Evolutionary conservation across 2,329 filamentous ascomycete genomes (phyloP).

Genomic region (Penicillium oxalicum): DNA sequence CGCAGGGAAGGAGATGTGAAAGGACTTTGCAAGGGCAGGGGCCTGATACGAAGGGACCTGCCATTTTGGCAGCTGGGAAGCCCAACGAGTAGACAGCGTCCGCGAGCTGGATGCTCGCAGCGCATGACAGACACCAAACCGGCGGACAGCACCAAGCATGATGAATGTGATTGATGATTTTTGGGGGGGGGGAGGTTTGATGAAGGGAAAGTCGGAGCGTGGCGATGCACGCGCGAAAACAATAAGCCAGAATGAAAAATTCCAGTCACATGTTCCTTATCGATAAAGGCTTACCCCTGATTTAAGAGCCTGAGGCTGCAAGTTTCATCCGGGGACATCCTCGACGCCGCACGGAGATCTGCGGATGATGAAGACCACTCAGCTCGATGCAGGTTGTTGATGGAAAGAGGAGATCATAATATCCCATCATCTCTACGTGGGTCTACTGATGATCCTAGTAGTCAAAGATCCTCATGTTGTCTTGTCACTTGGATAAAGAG

Average conservation of each 20-base stretch:
- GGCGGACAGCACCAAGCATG: slow-evolving; percentile 38
- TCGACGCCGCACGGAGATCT: too few relatives aligned
- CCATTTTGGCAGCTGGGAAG: slow-evolving; percentile 26
- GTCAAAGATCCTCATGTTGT: too few relatives aligned
- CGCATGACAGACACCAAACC: slow-evolving; percentile 33
- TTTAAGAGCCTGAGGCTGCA: not conserved
- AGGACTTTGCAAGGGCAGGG: slow-evolving; percentile 19
- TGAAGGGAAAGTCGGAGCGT: slow-evolving; percentile 1
- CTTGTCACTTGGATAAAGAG: too few relatives aligned
- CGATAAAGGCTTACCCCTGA: slow-evolving; percentile 10
- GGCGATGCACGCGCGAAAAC: slow-evolving; percentile 12
- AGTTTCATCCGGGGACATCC: too few relatives aligned
- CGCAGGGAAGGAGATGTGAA: slow-evolving; percentile 27
- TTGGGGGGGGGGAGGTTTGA: slow-evolving; percentile 2
- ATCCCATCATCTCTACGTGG: too few relatives aligned
- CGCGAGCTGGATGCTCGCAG: slow-evolving; percentile 31
- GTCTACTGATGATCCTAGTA: too few relatives aligned
- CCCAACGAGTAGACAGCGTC: slow-evolving; percentile 22
- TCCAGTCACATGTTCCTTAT: slow-evolving; percentile 19
- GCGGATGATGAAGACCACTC: too few relatives aligned
- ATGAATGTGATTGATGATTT: slow-evolving; percentile 13
- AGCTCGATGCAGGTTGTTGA: too few relatives aligned
- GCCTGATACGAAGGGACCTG: slow-evolving; percentile 18
- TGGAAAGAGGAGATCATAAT: too few relatives aligned
- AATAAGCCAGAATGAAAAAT: slow-evolving; percentile 19